Evolutionary conservation across 345 rosid genomes (phyloP).

Genomic region (Lagerstroemia speciosa): DNA sequence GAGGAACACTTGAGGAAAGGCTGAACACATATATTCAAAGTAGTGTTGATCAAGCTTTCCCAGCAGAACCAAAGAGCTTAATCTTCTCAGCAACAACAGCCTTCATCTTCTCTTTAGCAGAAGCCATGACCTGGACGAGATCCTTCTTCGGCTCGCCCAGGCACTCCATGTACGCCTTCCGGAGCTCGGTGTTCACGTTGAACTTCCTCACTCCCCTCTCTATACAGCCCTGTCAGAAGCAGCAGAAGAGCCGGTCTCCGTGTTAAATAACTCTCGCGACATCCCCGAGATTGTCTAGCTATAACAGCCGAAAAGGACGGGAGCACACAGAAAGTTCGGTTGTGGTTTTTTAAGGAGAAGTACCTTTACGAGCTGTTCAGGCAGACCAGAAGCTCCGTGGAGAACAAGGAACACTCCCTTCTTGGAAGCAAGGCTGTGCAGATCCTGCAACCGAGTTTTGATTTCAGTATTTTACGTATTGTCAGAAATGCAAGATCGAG

Average conservation of each 20-base stretch:
- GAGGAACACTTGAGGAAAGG: too few relatives aligned
- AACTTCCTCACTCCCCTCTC: slow-evolving; percentile 77
- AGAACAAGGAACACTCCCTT: slow-evolving; percentile 82
- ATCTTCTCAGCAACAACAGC: slow-evolving; percentile 73
- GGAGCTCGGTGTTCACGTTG: slow-evolving; percentile 84
- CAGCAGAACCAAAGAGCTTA: slow-evolving; percentile 75
- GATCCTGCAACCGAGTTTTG: slow-evolving; percentile 31
- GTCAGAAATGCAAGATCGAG: too few relatives aligned
- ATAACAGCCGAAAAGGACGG: background rate
- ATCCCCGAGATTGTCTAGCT: background rate
- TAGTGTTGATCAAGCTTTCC: slow-evolving; percentile 46
- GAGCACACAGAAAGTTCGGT: background rate
- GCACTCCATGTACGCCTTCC: slow-evolving; percentile 73
- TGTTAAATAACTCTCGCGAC: background rate
- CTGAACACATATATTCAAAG: too few relatives aligned
- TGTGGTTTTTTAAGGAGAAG: background rate
- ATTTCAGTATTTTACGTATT: too few relatives aligned
- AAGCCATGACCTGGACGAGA: slow-evolving; percentile 64
- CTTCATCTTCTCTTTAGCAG: slow-evolving; percentile 78
- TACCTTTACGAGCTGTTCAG: slow-evolving; percentile 68
- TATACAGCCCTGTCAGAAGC: slow-evolving; percentile 55
- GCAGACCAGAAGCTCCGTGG: slow-evolving; percentile 94
- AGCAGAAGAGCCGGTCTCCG: slow-evolving; percentile 5
- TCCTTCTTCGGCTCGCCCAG: slow-evolving; percentile 47
- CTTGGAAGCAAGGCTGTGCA: slow-evolving; percentile 52